phyloP scores from a whole-genome alignment of 108 stramenopile species.

The Discostella stelligeroides region DNA sequence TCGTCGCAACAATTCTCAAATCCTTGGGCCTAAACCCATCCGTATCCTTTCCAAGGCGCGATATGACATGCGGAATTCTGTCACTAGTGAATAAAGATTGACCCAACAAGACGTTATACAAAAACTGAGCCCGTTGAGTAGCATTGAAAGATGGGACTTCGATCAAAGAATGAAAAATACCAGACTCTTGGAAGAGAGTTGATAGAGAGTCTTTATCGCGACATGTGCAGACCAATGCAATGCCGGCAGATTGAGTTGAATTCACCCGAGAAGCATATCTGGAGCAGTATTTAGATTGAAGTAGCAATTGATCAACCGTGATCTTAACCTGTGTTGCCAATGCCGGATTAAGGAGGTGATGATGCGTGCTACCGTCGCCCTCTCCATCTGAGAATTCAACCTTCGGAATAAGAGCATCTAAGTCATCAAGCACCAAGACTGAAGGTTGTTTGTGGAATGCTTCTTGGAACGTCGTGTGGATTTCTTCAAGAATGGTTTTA shows the following conservation, averaged over 20 bases:
- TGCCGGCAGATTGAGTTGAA: conserved; percentile 3
- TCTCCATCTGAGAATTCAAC: conserved; percentile 37
- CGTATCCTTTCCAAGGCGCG: conserved; percentile 40
- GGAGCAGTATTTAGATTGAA: conserved; percentile 14
- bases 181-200: conserved; percentile 27
- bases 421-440: conserved; percentile 74
- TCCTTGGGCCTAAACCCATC: conserved; percentile 70
- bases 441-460: conserved; percentile 30
- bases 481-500: conserved; percentile 20
- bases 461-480: conserved; percentile 17
- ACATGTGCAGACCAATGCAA: conserved; percentile 42
- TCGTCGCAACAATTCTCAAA: conserved; percentile 53
- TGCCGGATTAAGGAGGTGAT: conserved; percentile 63
- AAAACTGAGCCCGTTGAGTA: conserved; percentile 26
- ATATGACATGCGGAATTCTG: conserved; percentile 20
- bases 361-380: conserved; percentile 54
- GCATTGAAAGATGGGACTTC: conserved; percentile 47
- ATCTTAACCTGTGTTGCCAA: conserved; percentile 73
- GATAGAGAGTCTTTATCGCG: conserved; percentile 40
- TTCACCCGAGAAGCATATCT: background rate
- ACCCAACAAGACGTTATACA: conserved; percentile 14
- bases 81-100: background rate
- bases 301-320: conserved; percentile 62
- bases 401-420: conserved; percentile 76
- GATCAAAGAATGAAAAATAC: conserved; percentile 33